phyloP scores from a whole-genome alignment of 805 yeast genomes.

The Yarrowia hollandica region DNA sequence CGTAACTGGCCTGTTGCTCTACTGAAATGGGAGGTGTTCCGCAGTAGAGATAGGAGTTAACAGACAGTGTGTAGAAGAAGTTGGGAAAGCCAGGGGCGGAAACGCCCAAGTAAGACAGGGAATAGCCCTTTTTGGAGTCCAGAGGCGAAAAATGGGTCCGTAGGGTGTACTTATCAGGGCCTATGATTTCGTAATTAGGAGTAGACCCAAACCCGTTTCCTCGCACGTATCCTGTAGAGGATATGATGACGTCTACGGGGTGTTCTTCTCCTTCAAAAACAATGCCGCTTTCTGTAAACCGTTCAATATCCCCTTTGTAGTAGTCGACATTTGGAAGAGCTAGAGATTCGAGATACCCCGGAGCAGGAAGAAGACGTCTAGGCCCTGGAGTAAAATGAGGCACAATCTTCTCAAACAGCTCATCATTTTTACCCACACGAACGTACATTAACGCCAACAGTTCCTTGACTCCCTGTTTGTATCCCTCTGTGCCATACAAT shows the following conservation, averaged over 20 bases:
- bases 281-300: constrained; percentile 32
- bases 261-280: constrained; percentile 30
- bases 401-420: constrained; percentile 32
- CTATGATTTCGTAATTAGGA: constrained; percentile 16
- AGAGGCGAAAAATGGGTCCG: constrained; percentile 1
- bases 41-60: constrained; percentile 27
- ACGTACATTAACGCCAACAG: constrained; percentile 25
- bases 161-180: neutral
- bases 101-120: constrained; percentile 19
- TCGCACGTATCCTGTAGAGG: constrained; percentile 28
- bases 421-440: constrained; percentile 29
- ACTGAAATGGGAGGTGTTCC: constrained; percentile 18
- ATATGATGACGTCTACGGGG: constrained; percentile 20
- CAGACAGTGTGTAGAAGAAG: constrained; percentile 26
- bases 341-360: constrained; percentile 31
- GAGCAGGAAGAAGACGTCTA: constrained; percentile 32
- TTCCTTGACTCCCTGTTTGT: constrained; percentile 27
- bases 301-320: constrained; percentile 23
- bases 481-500: constrained; percentile 20
- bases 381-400: constrained; percentile 33
- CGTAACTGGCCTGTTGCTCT: constrained; percentile 20
- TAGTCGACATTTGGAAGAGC: constrained; percentile 32
- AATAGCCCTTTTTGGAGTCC: constrained; percentile 9
- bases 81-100: constrained; percentile 30
- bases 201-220: constrained; percentile 18